Conservation (phyloP, 805 yeast genomes). For the Nakazawaea wickerhamii region DNA sequence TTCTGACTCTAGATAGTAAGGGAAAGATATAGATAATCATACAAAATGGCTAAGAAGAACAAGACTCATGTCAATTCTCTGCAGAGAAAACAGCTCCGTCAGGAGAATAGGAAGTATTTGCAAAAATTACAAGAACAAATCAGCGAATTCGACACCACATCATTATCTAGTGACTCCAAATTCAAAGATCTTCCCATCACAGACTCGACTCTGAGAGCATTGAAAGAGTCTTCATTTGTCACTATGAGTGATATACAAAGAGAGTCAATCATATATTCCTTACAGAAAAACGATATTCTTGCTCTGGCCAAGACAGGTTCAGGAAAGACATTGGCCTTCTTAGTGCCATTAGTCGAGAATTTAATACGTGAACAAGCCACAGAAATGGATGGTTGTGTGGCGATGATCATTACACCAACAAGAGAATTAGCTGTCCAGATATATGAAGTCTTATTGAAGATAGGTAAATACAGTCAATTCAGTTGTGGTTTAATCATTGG, state of each 20-base stretch:
- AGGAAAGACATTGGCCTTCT: conserved; percentile 84
- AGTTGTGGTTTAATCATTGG: conserved; percentile 93
- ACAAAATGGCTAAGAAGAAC: conserved; percentile 24
- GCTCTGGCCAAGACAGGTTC: conserved; percentile 91
- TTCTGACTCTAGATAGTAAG: not conserved
- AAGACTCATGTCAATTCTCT: conserved; percentile 22
- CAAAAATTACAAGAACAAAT: conserved; percentile 44
- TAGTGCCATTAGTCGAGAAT: conserved; percentile 74
- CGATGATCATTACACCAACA: conserved; percentile 85
- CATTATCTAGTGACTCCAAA: conserved; percentile 32
- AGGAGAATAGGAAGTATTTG: conserved; percentile 30
- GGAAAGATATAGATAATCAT: not conserved
- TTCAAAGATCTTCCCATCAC: conserved; percentile 81
- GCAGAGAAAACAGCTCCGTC: conserved; percentile 23
- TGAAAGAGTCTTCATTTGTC: conserved; percentile 72
- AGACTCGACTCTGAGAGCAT: conserved; percentile 57
- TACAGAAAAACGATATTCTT: conserved; percentile 73
- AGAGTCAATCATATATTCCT: conserved; percentile 66
- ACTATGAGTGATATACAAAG: conserved; percentile 83
- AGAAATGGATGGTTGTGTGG: conserved; percentile 84
- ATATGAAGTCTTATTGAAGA: conserved; percentile 77
- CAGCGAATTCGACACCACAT: conserved; percentile 45
- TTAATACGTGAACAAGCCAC: conserved; percentile 69
- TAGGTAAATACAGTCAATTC: conserved; percentile 68
- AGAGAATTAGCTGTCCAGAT: conserved; percentile 89